Evolutionary conservation across 306 rosid species (phyloP).

Genomic region (Trifolium fragiferum): DNA sequence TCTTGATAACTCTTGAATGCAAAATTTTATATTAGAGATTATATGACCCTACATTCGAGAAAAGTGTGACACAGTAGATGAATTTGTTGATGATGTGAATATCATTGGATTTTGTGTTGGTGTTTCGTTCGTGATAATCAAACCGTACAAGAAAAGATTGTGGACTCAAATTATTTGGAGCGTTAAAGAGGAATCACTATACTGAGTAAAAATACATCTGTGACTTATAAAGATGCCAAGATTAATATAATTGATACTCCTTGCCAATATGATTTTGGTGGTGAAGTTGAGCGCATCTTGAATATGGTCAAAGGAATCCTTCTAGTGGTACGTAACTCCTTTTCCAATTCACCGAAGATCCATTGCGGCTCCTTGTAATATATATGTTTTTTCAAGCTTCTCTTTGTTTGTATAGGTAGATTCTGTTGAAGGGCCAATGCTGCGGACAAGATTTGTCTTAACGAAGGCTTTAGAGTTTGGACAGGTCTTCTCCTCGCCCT

Average conservation of each 20-base stretch:
- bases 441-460: no score
- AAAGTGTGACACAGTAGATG: slow-evolving; percentile 23
- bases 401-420: no score
- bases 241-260: slow-evolving; percentile 96
- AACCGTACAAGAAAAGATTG: slow-evolving; percentile 89
- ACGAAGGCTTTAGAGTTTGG: no score
- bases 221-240: slow-evolving; percentile 81
- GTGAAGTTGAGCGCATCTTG: slow-evolving; percentile 95
- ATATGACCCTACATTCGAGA: no score
- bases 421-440: no score
- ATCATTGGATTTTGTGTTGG: slow-evolving; percentile 58
- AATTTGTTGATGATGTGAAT: slow-evolving; percentile 31
- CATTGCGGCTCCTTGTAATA: no score
- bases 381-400: no score
- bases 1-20: no score
- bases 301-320: slow-evolving; percentile 99
- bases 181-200: slow-evolving; percentile 98
- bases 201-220: slow-evolving; percentile 92
- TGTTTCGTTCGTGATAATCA: slow-evolving; percentile 95
- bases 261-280: slow-evolving; percentile 98
- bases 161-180: slow-evolving; percentile 98
- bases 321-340: slow-evolving; percentile 71
- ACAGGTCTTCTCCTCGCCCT: slow-evolving; percentile 64
- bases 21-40: no score
- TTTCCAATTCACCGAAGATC: slow-evolving; percentile 22